phyloP scores from a whole-genome alignment of 768 basidiomycete species.

The Hysterangium stoloniferum region DNA sequence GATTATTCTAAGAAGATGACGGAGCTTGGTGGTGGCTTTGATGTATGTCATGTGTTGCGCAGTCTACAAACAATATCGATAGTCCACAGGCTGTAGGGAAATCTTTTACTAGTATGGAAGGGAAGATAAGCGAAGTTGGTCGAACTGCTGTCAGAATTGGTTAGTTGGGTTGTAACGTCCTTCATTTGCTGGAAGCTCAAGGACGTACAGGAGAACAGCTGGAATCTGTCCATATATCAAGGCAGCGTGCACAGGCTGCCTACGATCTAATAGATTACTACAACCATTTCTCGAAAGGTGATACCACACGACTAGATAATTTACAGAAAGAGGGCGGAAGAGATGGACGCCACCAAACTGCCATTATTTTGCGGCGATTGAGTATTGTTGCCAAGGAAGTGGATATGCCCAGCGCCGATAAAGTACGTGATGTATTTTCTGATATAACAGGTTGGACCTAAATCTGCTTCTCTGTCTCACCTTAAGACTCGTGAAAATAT shows the following conservation, averaged over 20 bases:
- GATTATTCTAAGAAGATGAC: slow-evolving; percentile 92
- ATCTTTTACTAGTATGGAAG: slow-evolving; percentile 87
- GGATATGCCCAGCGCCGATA: slow-evolving; percentile 75
- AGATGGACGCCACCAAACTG: slow-evolving; percentile 82
- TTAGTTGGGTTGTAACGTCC: slow-evolving; percentile 29
- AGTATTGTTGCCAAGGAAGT: slow-evolving; percentile 90
- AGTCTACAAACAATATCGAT: slow-evolving; percentile 4
- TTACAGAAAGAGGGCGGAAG: slow-evolving; percentile 78
- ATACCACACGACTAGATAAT: slow-evolving; percentile 64
- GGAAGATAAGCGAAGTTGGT: slow-evolving; percentile 86
- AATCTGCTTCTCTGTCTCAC: background rate
- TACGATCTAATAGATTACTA: slow-evolving; percentile 92
- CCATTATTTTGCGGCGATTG: slow-evolving; percentile 77
- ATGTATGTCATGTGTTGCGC: slow-evolving; percentile 44
- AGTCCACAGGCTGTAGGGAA: slow-evolving; percentile 74
- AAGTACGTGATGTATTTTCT: slow-evolving; percentile 36
- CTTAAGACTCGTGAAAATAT: slow-evolving; percentile 80
- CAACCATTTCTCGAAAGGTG: slow-evolving; percentile 81
- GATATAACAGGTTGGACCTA: background rate
- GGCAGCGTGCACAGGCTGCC: slow-evolving; percentile 89
- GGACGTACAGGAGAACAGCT: slow-evolving; percentile 75
- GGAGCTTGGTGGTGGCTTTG: slow-evolving; percentile 91
- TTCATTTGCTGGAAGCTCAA: slow-evolving; percentile 4
- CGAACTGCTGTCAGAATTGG: slow-evolving; percentile 92
- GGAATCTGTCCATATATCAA: slow-evolving; percentile 86